Conservation (phyloP, 164 flowering plant genomes). For the Taxillus chinensis region DNA sequence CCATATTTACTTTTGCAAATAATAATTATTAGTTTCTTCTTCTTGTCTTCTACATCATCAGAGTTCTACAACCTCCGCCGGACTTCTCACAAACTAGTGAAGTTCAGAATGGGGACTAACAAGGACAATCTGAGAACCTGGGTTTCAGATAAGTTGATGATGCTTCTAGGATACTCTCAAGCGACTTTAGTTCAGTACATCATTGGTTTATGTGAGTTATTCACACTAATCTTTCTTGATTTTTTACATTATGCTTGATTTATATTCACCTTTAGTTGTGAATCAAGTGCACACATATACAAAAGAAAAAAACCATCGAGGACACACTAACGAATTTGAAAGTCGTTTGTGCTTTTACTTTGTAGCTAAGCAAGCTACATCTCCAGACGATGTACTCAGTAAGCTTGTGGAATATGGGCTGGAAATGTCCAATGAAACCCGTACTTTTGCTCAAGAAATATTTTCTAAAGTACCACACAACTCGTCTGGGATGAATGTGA, state of each 20-base stretch:
- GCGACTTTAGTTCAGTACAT: constrained; percentile 57
- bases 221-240: neutral
- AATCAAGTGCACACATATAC: neutral
- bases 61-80: no score
- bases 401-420: constrained; percentile 48
- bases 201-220: constrained; percentile 54
- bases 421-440: constrained; percentile 48
- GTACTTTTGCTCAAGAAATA: constrained; percentile 60
- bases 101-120: constrained; percentile 43
- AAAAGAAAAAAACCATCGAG: no score
- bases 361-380: constrained; percentile 71
- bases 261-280: neutral
- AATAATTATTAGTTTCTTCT: no score
- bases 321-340: no score
- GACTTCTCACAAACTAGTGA: neutral
- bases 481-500: constrained; percentile 54
- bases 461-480: constrained; percentile 57
- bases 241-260: neutral
- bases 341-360: neutral
- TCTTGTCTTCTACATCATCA: no score
- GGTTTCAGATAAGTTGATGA: constrained; percentile 76
- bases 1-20: no score
- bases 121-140: constrained; percentile 38
- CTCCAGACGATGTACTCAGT: constrained; percentile 48
- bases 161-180: constrained; percentile 66